phyloP scores from a whole-genome alignment of 1,139 yeast species.

The Protomyces pachydermus region DNA sequence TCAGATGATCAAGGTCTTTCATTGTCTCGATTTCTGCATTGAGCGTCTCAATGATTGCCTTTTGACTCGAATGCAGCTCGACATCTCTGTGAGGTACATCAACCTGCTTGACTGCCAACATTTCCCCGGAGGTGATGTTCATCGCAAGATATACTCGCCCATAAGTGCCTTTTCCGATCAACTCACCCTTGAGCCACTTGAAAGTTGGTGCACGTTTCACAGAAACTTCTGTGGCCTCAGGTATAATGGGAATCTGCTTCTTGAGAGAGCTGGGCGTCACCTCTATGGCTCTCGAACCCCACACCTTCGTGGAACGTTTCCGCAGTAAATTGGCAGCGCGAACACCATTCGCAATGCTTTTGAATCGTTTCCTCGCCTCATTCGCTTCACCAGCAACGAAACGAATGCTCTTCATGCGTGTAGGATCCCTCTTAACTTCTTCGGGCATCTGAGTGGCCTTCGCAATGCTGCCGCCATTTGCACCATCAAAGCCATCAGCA shows the following conservation, averaged over 20 bases:
- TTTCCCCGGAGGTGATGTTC: constrained; percentile 94
- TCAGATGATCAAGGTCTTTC: constrained; percentile 88
- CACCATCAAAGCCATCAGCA: constrained; percentile 54
- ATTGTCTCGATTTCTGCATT: constrained; percentile 89
- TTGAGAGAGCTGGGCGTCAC: constrained; percentile 62
- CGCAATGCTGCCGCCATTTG: not conserved
- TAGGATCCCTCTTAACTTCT: not conserved
- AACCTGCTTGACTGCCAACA: constrained; percentile 98
- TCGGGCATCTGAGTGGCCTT: not conserved
- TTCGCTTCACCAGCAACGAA: constrained; percentile 90
- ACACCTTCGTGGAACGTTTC: constrained; percentile 80
- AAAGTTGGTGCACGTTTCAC: constrained; percentile 40
- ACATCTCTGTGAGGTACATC: constrained; percentile 54
- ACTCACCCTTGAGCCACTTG: constrained; percentile 97
- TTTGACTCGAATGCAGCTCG: constrained; percentile 44
- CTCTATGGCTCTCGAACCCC: constrained; percentile 94
- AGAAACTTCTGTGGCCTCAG: not conserved
- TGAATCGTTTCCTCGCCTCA: constrained; percentile 48
- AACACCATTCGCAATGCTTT: constrained; percentile 36
- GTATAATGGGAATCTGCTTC: not conserved
- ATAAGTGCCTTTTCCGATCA: constrained; percentile 94
- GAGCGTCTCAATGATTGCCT: constrained; percentile 44
- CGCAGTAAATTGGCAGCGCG: constrained; percentile 29
- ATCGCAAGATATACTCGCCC: constrained; percentile 92
- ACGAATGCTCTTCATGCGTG: constrained; percentile 77